These are phyloP conservation scores for Parietaria judaica DNA, from an alignment of 306 rosid species.

Conservation along the genomic window DNA sequence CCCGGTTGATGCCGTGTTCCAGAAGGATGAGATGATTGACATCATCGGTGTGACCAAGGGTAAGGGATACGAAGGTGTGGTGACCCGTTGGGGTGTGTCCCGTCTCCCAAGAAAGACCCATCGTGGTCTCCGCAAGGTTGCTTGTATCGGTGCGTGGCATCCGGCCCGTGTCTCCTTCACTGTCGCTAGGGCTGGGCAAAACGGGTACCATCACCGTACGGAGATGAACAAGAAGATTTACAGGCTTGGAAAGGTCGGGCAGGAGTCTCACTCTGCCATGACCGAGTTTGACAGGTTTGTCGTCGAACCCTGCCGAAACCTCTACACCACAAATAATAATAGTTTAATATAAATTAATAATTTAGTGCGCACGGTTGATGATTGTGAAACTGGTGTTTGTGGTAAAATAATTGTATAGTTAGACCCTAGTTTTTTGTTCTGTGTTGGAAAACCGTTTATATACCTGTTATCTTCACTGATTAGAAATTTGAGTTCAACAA, in stretches of 20 bases:
- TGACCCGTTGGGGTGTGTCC: conserved; percentile 18
- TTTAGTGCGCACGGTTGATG: too few relatives aligned
- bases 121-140: conserved; percentile 12
- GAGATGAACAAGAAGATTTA: conserved; percentile 16
- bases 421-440: too few relatives aligned
- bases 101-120: conserved; percentile 12
- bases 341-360: too few relatives aligned
- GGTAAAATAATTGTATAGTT: too few relatives aligned
- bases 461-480: too few relatives aligned
- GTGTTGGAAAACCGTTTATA: too few relatives aligned
- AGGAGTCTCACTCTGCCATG: conserved; percentile 17
- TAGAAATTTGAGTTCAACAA: too few relatives aligned
- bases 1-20: conserved; percentile 12
- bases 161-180: conserved; percentile 15
- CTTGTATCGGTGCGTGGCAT: conserved; percentile 18
- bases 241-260: conserved; percentile 17
- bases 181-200: conserved; percentile 12
- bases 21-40: conserved; percentile 17
- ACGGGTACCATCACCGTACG: conserved; percentile 11
- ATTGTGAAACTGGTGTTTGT: too few relatives aligned
- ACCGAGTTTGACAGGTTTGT: conserved; percentile 14
- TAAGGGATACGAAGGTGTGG: conserved; percentile 16
- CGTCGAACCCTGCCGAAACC: too few relatives aligned
- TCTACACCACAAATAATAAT: too few relatives aligned
- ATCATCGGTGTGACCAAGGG: conserved; percentile 16